phyloP scores from a whole-genome alignment of 305 asterid species.

The Rubia tinctorum region DNA sequence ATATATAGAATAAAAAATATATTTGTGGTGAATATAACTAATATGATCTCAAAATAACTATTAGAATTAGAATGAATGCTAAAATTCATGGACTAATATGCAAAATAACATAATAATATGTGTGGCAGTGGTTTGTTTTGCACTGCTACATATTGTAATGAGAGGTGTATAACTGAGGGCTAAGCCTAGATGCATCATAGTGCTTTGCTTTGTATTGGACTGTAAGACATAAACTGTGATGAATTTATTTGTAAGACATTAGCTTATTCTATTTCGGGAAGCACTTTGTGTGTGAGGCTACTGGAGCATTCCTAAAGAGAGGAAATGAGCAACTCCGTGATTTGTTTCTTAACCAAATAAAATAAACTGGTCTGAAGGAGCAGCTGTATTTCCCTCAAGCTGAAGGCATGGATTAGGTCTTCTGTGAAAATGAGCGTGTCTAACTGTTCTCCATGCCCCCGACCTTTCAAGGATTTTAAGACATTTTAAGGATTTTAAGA shows the following conservation, averaged over 20 bases:
- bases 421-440: too few relatives aligned
- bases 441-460: background rate
- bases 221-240: slow-evolving; percentile 9
- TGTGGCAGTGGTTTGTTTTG: background rate
- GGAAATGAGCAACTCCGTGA: slow-evolving; percentile 41
- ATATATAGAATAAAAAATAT: too few relatives aligned
- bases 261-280: slow-evolving; percentile 66
- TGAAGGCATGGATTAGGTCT: slow-evolving; percentile 38
- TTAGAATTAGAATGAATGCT: too few relatives aligned
- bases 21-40: too few relatives aligned
- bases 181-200: background rate
- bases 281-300: slow-evolving; percentile 81
- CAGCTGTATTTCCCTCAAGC: slow-evolving; percentile 57
- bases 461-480: too few relatives aligned
- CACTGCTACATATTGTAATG: background rate
- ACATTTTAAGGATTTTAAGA: too few relatives aligned
- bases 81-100: too few relatives aligned
- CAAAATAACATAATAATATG: too few relatives aligned
- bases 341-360: slow-evolving; percentile 59
- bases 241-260: slow-evolving; percentile 25
- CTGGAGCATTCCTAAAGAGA: slow-evolving; percentile 65
- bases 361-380: slow-evolving; percentile 58
- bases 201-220: background rate
- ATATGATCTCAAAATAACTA: too few relatives aligned
- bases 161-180: background rate